Evolutionary conservation across 371 early-diverging fungal species (phyloP).

Genomic region (Actinomortierella ambigua): DNA sequence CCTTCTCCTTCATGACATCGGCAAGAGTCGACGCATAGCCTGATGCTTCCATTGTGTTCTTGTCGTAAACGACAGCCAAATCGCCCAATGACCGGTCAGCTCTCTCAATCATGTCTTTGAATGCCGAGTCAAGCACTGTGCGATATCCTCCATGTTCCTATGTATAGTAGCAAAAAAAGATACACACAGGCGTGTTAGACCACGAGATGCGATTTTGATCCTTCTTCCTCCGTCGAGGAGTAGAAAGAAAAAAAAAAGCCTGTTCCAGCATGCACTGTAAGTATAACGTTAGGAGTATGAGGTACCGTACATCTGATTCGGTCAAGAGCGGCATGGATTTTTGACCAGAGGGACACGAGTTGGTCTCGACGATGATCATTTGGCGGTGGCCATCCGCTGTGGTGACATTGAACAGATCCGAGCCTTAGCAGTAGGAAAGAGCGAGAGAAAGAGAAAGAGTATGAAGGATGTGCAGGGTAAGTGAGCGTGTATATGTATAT

Average conservation of each 20-base stretch:
- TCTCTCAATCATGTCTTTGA: constrained; percentile 72
- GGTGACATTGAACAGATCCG: constrained; percentile 92
- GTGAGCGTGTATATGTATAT: too few species aligned
- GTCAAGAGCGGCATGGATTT: constrained; percentile 93
- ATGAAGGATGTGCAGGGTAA: background rate
- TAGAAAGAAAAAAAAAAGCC: too few species aligned
- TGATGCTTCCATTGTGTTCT: constrained; percentile 91
- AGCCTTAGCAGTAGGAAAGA: constrained; percentile 53
- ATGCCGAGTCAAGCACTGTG: constrained; percentile 78
- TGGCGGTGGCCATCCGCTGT: constrained; percentile 86
- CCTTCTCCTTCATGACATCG: constrained; percentile 80
- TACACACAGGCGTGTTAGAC: too few species aligned
- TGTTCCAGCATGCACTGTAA: too few species aligned
- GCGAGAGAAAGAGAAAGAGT: background rate
- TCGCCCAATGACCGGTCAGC: constrained; percentile 78
- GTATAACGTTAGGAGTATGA: background rate
- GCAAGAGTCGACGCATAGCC: constrained; percentile 92
- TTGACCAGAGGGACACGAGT: constrained; percentile 95
- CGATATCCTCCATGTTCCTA: constrained; percentile 79
- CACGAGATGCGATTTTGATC: too few species aligned
- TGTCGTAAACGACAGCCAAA: constrained; percentile 89
- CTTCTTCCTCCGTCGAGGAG: too few species aligned
- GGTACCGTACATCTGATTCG: constrained; percentile 68
- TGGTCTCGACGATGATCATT: constrained; percentile 97
- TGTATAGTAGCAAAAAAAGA: too few species aligned